phyloP scores from a whole-genome alignment of 345 rosid genomes.

The Brassica incana region DNA sequence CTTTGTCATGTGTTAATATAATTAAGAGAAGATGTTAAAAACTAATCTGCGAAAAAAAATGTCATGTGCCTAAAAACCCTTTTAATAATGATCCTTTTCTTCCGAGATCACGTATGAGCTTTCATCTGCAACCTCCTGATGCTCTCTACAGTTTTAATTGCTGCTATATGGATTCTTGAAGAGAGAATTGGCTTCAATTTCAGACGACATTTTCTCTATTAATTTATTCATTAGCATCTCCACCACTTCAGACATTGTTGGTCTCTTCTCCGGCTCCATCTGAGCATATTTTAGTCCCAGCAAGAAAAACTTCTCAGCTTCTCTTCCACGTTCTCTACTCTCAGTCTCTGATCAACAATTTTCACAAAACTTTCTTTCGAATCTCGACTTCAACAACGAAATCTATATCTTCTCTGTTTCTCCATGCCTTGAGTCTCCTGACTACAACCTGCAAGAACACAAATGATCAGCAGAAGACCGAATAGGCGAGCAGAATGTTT shows the following conservation, averaged over 20 bases:
- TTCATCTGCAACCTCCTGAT: slow-evolving; percentile 22
- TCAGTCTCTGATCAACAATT: slow-evolving; percentile 66
- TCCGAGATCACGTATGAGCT: slow-evolving; percentile 21
- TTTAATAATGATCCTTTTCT: neutral
- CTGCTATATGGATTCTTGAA: slow-evolving; percentile 42
- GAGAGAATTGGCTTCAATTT: slow-evolving; percentile 62
- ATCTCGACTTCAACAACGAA: slow-evolving; percentile 90
- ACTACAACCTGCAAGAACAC: slow-evolving; percentile 70
- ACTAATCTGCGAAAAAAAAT: neutral
- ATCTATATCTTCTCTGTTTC: slow-evolving; percentile 82
- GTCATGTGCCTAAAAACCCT: slow-evolving; percentile 7
- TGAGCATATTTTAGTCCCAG: slow-evolving; percentile 74
- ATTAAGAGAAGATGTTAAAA: neutral
- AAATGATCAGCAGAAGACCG: neutral
- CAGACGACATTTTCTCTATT: slow-evolving; percentile 28
- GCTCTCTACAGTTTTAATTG: slow-evolving; percentile 15
- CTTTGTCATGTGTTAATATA: slow-evolving; percentile 44
- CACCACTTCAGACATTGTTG: slow-evolving; percentile 76
- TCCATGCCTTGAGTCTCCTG: slow-evolving; percentile 96
- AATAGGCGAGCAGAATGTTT: neutral
- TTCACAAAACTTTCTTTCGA: slow-evolving; percentile 55
- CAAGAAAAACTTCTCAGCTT: slow-evolving; percentile 52
- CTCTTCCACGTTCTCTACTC: slow-evolving; percentile 63
- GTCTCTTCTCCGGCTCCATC: slow-evolving; percentile 67
- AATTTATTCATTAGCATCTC: slow-evolving; percentile 58